Evolutionary conservation across 2,329 filamentous ascomycete genomes (phyloP).

Genomic region (Zelopaecilomyces penicillatus): DNA sequence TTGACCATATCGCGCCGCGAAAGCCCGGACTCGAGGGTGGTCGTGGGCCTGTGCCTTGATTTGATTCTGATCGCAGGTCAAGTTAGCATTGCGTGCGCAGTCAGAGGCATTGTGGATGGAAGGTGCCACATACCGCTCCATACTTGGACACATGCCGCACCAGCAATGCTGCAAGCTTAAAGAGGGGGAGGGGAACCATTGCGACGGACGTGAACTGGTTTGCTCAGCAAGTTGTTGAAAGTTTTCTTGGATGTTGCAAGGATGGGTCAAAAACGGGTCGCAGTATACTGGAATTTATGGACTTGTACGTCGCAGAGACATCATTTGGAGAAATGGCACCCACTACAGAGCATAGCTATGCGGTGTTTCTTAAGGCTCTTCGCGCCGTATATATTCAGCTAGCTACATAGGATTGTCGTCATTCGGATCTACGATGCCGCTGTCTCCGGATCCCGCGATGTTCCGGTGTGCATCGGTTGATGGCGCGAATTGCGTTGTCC

Average conservation of each 20-base stretch:
- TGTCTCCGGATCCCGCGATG: conserved; percentile 7
- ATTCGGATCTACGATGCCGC: too few relatives aligned
- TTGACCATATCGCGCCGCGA: conserved; percentile 56
- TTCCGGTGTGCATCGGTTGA: conserved; percentile 5
- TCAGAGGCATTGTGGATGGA: neutral
- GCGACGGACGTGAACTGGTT: conserved; percentile 1
- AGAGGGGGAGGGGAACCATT: conserved; percentile 59
- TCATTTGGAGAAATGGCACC: too few relatives aligned
- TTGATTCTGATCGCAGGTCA: conserved; percentile 41
- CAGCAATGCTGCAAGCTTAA: conserved; percentile 58
- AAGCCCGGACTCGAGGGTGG: conserved; percentile 50
- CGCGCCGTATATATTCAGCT: too few relatives aligned
- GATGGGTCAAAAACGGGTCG: too few relatives aligned
- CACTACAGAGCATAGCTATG: too few relatives aligned
- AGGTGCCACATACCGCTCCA: conserved; percentile 48
- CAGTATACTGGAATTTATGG: too few relatives aligned
- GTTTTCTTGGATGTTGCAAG: too few relatives aligned
- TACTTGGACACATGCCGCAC: conserved; percentile 61
- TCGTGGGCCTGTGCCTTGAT: conserved; percentile 60
- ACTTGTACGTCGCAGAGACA: too few relatives aligned
- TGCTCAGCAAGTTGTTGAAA: too few relatives aligned
- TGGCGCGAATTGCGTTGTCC: too few relatives aligned
- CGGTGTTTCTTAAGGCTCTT: too few relatives aligned
- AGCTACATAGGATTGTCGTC: too few relatives aligned
- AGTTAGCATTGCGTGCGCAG: neutral